A percentile compares a stretch with the other conserved stretches of the same genome.
Conservation (phyloP, 2,329 filamentous ascomycete genomes). For the Xylaria sp. region DNA sequence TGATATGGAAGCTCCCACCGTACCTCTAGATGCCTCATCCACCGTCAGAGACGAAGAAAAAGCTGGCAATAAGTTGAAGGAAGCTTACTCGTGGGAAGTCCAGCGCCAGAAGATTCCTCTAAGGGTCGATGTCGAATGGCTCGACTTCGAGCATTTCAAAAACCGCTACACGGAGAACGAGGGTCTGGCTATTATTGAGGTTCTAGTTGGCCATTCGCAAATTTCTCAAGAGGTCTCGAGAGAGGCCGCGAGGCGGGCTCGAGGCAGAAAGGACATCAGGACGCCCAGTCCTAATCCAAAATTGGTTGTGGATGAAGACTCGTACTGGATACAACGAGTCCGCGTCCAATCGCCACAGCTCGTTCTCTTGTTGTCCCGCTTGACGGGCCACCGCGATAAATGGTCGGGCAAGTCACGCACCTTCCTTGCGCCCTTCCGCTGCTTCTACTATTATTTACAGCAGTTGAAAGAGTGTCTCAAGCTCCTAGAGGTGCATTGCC, state of each 20-base stretch:
- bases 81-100: not conserved
- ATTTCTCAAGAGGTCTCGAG: not conserved
- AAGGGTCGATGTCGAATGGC: not conserved
- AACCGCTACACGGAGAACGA: constrained; percentile 8
- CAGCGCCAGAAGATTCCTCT: not conserved
- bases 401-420: not conserved
- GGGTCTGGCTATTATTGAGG: constrained; percentile 1
- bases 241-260: not conserved
- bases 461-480: not conserved
- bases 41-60: not conserved
- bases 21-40: not conserved
- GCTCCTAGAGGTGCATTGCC: not conserved
- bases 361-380: constrained; percentile 4
- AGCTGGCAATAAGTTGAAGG: not conserved
- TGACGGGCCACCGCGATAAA: constrained; percentile 2
- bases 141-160: constrained; percentile 8
- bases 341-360: constrained; percentile 5
- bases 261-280: not conserved
- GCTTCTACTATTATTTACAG: not conserved
- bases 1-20: not conserved
- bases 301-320: not conserved
- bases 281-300: not conserved
- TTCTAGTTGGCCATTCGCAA: constrained; percentile 4
- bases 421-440: not conserved
- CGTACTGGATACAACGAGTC: not conserved